Conservation (phyloP, 78 protist species). For the Dictyostelium firmibasis region DNA sequence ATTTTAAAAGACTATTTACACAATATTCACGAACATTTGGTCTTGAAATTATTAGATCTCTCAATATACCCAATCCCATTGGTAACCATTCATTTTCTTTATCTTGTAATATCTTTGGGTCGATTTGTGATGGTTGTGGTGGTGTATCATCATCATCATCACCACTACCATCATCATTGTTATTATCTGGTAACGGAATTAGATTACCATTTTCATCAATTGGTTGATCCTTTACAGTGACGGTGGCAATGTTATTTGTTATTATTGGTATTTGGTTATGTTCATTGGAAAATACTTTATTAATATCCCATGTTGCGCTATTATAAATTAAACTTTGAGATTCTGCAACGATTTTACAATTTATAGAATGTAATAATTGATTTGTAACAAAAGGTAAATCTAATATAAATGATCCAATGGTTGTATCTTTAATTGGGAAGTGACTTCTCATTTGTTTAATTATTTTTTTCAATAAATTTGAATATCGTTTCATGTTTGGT, state of each 20-base stretch:
- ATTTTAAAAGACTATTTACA: conserved; percentile 19
- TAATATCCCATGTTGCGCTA: not conserved
- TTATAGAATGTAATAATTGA: not conserved
- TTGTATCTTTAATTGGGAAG: not conserved
- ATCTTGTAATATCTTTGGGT: not conserved
- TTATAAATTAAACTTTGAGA: not conserved
- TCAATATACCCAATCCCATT: conserved; percentile 7
- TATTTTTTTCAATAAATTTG: conserved; percentile 1
- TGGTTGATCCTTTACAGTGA: not conserved
- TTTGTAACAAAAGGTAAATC: not conserved
- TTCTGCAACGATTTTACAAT: not conserved
- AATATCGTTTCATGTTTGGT: not conserved
- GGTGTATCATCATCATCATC: not conserved
- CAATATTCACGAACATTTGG: conserved; percentile 29
- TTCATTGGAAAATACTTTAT: conserved; percentile 25
- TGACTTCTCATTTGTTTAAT: conserved; percentile 8
- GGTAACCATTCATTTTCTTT: not conserved
- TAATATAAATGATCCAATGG: not conserved
- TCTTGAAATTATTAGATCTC: conserved; percentile 38
- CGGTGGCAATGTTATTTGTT: no score
- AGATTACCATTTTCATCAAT: not conserved
- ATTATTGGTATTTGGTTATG: not conserved
- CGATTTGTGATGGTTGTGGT: not conserved
- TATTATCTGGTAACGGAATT: not conserved
- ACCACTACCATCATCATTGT: no score